Percentiles rank a stretch among this genome's conserved stretches.
Conservation (phyloP, 2,329 filamentous ascomycete species). For the Cytospora paraplurivora region DNA sequence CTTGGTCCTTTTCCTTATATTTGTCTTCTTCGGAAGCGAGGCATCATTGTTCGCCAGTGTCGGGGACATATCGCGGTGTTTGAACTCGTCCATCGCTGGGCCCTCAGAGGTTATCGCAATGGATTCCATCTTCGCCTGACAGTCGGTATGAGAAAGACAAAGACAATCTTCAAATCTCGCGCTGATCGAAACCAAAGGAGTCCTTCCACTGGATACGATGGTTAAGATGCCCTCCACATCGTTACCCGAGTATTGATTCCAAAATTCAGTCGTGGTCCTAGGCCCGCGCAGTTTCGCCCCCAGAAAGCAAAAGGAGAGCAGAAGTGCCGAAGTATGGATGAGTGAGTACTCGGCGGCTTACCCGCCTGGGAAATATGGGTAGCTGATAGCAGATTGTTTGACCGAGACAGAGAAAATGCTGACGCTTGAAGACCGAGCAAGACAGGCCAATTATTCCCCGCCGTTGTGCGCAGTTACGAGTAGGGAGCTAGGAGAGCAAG, state of each 20-base stretch:
- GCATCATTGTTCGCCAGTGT: constrained; percentile 44
- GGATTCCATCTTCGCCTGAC: constrained; percentile 10
- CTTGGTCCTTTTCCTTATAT: constrained; percentile 75
- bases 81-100: constrained; percentile 33
- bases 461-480: constrained; percentile 31
- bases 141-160: background rate
- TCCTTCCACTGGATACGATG: constrained; percentile 4
- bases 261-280: constrained; percentile 10
- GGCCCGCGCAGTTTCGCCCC: constrained; percentile 8
- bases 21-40: constrained; percentile 48
- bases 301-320: background rate
- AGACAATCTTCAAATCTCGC: background rate
- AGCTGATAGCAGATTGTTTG: constrained; percentile 19
- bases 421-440: constrained; percentile 21
- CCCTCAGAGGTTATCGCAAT: constrained; percentile 20
- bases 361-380: background rate
- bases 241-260: constrained; percentile 5
- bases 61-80: constrained; percentile 38
- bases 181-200: background rate
- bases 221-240: constrained; percentile 15
- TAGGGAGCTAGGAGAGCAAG: constrained; percentile 28
- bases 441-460: constrained; percentile 32
- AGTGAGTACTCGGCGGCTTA: background rate
- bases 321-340: constrained; percentile 2
- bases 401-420: constrained; percentile 23